phyloP scores from a whole-genome alignment of 257 asterid genomes.

The Jacaranda copaia region DNA sequence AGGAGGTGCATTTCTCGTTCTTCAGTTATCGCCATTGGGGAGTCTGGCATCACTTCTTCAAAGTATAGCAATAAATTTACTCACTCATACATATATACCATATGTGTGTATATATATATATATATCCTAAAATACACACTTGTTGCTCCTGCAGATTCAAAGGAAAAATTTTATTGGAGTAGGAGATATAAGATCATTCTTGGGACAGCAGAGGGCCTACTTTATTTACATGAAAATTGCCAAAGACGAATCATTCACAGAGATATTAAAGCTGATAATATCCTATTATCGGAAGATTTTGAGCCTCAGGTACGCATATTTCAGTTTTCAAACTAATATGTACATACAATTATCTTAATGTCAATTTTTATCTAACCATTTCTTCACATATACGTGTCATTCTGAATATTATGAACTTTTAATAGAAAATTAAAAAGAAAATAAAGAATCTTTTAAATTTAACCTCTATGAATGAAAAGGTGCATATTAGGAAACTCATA shows the following conservation, averaged over 20 bases:
- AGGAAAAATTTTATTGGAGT: slow-evolving; percentile 55
- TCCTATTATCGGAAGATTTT: slow-evolving; percentile 66
- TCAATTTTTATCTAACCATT: no score
- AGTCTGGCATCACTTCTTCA: slow-evolving; percentile 71
- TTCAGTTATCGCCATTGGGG: slow-evolving; percentile 66
- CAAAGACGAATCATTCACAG: slow-evolving; percentile 70
- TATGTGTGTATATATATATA: no score
- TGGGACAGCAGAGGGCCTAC: slow-evolving; percentile 73
- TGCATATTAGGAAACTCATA: no score
- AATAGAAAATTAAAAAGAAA: no score
- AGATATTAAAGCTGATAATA: slow-evolving; percentile 73
- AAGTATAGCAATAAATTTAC: slow-evolving; percentile 32
- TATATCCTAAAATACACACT: no score
- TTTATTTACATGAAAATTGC: slow-evolving; percentile 69
- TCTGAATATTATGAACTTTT: neutral
- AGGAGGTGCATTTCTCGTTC: slow-evolving; percentile 70
- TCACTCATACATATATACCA: no score
- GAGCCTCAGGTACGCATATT: slow-evolving; percentile 61
- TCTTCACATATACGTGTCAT: no score
- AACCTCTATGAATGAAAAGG: no score
- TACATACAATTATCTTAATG: neutral
- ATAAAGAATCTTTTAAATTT: no score
- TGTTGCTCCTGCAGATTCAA: slow-evolving; percentile 43
- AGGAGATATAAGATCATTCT: slow-evolving; percentile 64
- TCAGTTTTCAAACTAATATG: neutral